These are phyloP conservation scores for Claviceps sorghi DNA, from an alignment of 2,329 filamentous ascomycete genomes.

Conservation along the genomic window DNA sequence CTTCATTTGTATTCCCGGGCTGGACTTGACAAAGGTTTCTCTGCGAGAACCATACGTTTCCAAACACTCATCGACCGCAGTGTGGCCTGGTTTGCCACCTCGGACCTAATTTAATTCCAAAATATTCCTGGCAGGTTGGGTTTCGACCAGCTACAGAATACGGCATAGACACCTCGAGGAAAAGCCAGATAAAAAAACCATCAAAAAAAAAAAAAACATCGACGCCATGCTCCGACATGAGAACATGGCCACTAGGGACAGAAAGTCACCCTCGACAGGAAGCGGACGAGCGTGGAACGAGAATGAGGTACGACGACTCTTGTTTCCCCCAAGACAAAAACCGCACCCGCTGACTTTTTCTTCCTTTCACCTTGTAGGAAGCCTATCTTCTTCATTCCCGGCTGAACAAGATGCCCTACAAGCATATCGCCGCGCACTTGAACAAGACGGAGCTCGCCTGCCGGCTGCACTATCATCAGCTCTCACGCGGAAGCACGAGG, in stretches of 20 bases:
- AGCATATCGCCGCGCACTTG: slow-evolving; percentile 71
- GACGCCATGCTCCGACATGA: slow-evolving; percentile 44
- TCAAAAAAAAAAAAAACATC: slow-evolving; percentile 17
- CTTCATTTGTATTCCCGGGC: not conserved
- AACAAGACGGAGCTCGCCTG: slow-evolving; percentile 83
- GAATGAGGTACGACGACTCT: slow-evolving; percentile 50
- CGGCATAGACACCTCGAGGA: not conserved
- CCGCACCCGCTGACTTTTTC: not conserved
- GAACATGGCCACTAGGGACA: slow-evolving; percentile 47
- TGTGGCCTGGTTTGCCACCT: slow-evolving; percentile 12
- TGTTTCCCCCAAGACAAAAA: not conserved
- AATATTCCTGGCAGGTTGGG: not conserved
- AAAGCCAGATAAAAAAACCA: slow-evolving; percentile 12
- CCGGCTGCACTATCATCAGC: slow-evolving; percentile 74
- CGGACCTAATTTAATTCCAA: not conserved
- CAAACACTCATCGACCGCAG: slow-evolving; percentile 6
- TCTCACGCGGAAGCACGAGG: slow-evolving; percentile 68
- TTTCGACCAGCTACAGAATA: not conserved
- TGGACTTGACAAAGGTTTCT: not conserved
- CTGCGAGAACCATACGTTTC: not conserved
- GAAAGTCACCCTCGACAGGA: slow-evolving; percentile 55
- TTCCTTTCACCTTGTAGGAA: slow-evolving; percentile 38
- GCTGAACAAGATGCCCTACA: slow-evolving; percentile 80
- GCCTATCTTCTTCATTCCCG: slow-evolving; percentile 71
- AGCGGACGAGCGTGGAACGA: slow-evolving; percentile 74